Evolutionary conservation across 2,329 filamentous ascomycete genomes (phyloP), one percentile per base, ranked within the genome.

Genomic region (Neofusicoccum cordaticola): DNA sequence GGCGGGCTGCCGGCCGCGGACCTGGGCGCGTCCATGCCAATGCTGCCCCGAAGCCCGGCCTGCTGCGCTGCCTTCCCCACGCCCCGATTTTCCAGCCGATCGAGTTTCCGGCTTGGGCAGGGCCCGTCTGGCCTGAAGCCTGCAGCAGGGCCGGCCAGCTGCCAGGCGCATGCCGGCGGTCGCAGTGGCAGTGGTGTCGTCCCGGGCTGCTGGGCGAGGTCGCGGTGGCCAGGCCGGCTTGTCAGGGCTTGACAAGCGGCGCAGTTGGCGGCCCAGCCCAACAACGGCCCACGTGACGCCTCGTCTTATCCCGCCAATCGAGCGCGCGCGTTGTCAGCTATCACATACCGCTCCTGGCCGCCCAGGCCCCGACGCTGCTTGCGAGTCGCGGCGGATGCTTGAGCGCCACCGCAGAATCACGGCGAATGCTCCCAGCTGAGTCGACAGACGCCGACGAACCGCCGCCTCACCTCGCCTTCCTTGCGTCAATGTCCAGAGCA

Each of bases 41-140:
- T 22, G 22, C 35, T 56, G 35, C 35, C 51, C 51, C 22, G 12
- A 13, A 19, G 9, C 47, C 17, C 39, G 5, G 8, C 2, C 48
- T 17, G 27, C 27, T 37, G 8, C 31, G 50, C 50, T 9, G 3
- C 17, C 53, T 17, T 45, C 15, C 27, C 53, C 22, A 34, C 22
- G 53, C 41, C 56, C 56, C 56, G 31, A 22, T 60, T 60, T 47
- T 47, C 52, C 27, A 47, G 56, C 47, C 56, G 56, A 60, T 60
- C 56, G 56, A 60, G 56, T 60, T 60, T 8, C 56, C 56, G n/a
- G 31, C 41, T 45, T 47, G 12, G 42, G 56, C n/a, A 60, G 47
- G 42, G 7, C 42, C 11, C 22, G 27, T 9, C 22, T 8, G 2
- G 27, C n/a, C n/a, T 4, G 2, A 13, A 13, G 6, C 52, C 17